Evolutionary conservation across 1,284 basidiomycete genomes (phyloP).

Genomic region (Malassezia vespertilionis): DNA sequence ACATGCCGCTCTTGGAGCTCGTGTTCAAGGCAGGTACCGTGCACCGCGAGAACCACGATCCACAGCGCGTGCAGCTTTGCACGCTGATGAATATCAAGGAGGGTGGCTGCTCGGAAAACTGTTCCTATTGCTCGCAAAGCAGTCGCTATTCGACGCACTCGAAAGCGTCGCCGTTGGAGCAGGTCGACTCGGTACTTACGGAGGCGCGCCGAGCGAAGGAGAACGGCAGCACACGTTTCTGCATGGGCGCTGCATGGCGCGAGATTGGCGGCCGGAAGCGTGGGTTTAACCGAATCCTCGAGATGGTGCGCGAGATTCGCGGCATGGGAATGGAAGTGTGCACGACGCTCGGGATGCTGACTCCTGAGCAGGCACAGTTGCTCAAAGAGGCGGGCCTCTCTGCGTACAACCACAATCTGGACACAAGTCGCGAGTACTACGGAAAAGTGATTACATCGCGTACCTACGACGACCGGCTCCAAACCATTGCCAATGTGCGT

Average conservation of each 20-base stretch:
- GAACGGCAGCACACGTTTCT: constrained; percentile 92
- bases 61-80: constrained; percentile 82
- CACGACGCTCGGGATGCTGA: constrained; percentile 93
- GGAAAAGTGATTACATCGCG: constrained; percentile 87
- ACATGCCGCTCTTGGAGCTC: constrained; percentile 41
- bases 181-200: constrained; percentile 73
- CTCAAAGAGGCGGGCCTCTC: constrained; percentile 91
- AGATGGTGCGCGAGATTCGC: constrained; percentile 66
- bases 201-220: constrained; percentile 74
- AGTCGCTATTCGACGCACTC: constrained; percentile 80
- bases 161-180: constrained; percentile 74
- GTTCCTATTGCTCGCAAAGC: constrained; percentile 96
- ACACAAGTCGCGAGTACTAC: constrained; percentile 94
- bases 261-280: constrained; percentile 85
- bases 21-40: constrained; percentile 52
- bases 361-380: constrained; percentile 70
- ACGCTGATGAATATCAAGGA: constrained; percentile 98
- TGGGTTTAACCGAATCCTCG: constrained; percentile 83
- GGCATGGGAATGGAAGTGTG: constrained; percentile 61
- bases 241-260: constrained; percentile 99
- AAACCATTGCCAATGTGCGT: constrained; percentile 78
- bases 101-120: constrained; percentile 83
- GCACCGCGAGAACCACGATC: constrained; percentile 76
- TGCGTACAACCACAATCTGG: constrained; percentile 97
- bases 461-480: constrained; percentile 82